These are phyloP conservation scores for Termitomyces sp. DNA, from an alignment of 768 basidiomycete genomes.

Conservation along the genomic window DNA sequence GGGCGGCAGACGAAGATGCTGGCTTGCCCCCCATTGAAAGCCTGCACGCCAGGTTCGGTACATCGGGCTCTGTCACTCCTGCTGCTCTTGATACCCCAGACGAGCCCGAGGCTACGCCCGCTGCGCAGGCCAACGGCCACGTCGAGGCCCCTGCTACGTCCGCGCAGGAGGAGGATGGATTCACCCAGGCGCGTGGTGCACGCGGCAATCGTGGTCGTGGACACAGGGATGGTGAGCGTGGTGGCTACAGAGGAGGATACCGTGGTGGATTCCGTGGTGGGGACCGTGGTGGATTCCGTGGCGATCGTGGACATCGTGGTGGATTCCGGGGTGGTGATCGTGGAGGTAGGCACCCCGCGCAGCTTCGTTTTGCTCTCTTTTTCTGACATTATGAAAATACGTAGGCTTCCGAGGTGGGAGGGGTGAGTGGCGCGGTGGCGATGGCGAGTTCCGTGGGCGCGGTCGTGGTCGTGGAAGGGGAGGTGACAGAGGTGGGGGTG, in stretches of 20 bases:
- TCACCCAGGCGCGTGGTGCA: conserved; percentile 48
- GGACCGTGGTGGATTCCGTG: conserved; percentile 27
- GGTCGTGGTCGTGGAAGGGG: conserved; percentile 38
- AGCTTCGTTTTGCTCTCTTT: neutral
- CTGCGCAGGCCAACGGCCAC: conserved; percentile 31
- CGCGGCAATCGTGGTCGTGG: conserved; percentile 43
- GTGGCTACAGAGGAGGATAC: conserved; percentile 24
- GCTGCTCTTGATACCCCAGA: conserved; percentile 29
- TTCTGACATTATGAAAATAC: neutral
- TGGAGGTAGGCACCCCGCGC: conserved; percentile 26
- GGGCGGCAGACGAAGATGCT: conserved; percentile 81
- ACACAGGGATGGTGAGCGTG: conserved; percentile 31
- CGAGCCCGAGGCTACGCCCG: conserved; percentile 21
- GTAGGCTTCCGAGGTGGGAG: conserved; percentile 36
- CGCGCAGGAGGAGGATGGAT: conserved; percentile 60
- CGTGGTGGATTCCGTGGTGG: conserved; percentile 39
- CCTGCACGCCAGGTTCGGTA: conserved; percentile 75
- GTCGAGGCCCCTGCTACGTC: conserved; percentile 22
- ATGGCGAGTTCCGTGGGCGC: conserved; percentile 43
- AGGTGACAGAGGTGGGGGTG: conserved; percentile 39
- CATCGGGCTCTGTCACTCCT: conserved; percentile 71
- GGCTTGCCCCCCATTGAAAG: conserved; percentile 77
- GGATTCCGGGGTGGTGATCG: conserved; percentile 40
- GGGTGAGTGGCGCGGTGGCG: conserved; percentile 51
- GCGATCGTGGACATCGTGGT: conserved; percentile 40